Base-by-base conservation (phyloP, 495 filamentous ascomycete genomes). In the Aspergillus wentii region DNA sequence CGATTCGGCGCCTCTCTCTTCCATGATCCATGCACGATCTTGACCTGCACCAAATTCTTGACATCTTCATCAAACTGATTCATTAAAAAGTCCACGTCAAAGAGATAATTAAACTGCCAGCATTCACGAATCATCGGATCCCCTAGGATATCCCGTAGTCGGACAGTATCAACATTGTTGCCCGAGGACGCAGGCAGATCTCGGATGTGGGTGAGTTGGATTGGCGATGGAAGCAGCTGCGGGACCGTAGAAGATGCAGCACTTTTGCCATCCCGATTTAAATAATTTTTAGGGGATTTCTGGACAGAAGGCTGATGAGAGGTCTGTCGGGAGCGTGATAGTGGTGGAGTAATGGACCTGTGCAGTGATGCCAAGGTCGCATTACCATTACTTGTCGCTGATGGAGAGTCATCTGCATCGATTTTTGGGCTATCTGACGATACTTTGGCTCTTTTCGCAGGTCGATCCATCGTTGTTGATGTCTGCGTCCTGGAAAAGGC, bases 71-170 rank as follows among this genome's bases (percentile, higher is more conserved):
- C 85, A 44, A 95, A 83, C 8, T 75, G 61, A 15, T 46, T 64
- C 77, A 84, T 79, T 10, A 83, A 35, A 51, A 88, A 95, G 40
- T 87, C 76, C 17, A 94, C 64, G 63, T 94, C 83, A 51, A 91
- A 81, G 2, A 90, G 64, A 51, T 82, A 95, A 49, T 95, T 94
- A 60, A 95, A 95, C 26, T 87, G 75, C 89, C 89, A 95, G 48
- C 83, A 86, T 58, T 92, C 85, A 23, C 75, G 68, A 35, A 95
- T 88, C 53, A 91, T 70, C 0, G 86, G 85, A 54, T 94, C 82
- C 1, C 85, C 80, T 3, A 95, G 73, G 36, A 95, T 76, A 39
- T 89, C 83, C 14, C 66, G 66, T 16, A 95, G 63, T 5, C 68
- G 69, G 28, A 92, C 57, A 0, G 86, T 71, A 53, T 83, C 83